Evolutionary conservation across 192 early-diverging fungal species (phyloP).

Genomic region (Coemansia guatemalensis): DNA sequence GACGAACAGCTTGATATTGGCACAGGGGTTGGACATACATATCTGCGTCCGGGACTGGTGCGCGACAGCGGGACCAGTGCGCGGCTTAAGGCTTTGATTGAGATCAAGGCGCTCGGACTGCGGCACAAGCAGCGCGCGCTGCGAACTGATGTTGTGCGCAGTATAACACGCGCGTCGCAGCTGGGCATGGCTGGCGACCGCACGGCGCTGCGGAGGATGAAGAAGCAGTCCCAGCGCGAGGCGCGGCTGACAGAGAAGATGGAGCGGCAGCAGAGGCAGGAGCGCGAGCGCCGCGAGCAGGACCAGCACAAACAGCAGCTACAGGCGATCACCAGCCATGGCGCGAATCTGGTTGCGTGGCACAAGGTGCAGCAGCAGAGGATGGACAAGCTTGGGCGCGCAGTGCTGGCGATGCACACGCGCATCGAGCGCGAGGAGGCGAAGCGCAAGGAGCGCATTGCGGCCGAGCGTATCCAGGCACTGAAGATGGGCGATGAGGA

Average conservation of each 20-base stretch:
- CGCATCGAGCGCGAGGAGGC: slow-evolving; percentile 93
- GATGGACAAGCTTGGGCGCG: slow-evolving; percentile 71
- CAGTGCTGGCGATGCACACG: slow-evolving; percentile 74
- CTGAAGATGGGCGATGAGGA: slow-evolving; percentile 98
- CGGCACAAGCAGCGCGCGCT: slow-evolving; percentile 76
- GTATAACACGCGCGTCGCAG: slow-evolving; percentile 71
- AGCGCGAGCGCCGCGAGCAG: slow-evolving; percentile 83
- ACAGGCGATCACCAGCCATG: slow-evolving; percentile 71
- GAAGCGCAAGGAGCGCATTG: slow-evolving; percentile 78
- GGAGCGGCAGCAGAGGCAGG: slow-evolving; percentile 84
- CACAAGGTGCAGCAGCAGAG: slow-evolving; percentile 70
- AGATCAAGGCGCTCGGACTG: slow-evolving; percentile 83
- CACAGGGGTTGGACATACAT: slow-evolving; percentile 8
- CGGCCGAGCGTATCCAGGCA: slow-evolving; percentile 94
- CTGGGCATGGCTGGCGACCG: slow-evolving; percentile 81
- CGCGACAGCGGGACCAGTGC: slow-evolving; percentile 45
- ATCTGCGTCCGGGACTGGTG: slow-evolving; percentile 28
- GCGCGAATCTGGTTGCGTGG: slow-evolving; percentile 64
- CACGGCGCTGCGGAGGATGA: slow-evolving; percentile 71
- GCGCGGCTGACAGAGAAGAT: slow-evolving; percentile 85
- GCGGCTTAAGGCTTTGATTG: slow-evolving; percentile 80
- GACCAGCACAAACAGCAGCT: slow-evolving; percentile 83
- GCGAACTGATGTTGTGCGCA: slow-evolving; percentile 71
- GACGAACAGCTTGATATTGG: slow-evolving; percentile 52
- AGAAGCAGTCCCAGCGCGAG: slow-evolving; percentile 81